Conservation (phyloP, 495 filamentous ascomycete species). For the Penicillium soppii region DNA sequence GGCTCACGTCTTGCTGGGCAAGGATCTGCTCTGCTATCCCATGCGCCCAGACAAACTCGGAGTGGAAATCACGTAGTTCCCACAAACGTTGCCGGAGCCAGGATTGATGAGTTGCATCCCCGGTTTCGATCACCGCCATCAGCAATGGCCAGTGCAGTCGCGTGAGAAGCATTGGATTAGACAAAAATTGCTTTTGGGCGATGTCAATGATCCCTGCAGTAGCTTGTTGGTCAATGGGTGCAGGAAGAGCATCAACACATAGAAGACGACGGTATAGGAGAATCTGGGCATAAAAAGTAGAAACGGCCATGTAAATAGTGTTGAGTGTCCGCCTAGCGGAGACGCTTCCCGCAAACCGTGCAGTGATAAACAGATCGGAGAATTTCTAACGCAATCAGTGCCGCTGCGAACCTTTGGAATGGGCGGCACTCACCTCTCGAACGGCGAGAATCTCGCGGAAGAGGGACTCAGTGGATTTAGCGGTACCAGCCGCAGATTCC, state of each 20-base stretch:
- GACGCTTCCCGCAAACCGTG: constrained; percentile 34
- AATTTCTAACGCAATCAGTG: constrained; percentile 29
- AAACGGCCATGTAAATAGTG: constrained; percentile 50
- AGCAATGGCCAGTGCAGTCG: constrained; percentile 48
- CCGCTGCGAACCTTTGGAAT: no score
- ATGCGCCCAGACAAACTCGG: constrained; percentile 36
- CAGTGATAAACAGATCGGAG: constrained; percentile 44
- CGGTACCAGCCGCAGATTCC: constrained; percentile 26
- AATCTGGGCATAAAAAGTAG: constrained; percentile 42
- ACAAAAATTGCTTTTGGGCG: constrained; percentile 35
- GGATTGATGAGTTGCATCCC: constrained; percentile 31
- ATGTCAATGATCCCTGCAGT: constrained; percentile 38
- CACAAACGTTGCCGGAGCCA: constrained; percentile 41
- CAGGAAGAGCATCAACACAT: constrained; percentile 18
- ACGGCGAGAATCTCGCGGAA: constrained; percentile 33
- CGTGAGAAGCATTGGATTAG: constrained; percentile 34
- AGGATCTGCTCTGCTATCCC: constrained; percentile 35
- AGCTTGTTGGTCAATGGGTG: constrained; percentile 31
- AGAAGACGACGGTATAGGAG: constrained; percentile 45
- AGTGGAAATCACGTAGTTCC: constrained; percentile 32
- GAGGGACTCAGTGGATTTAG: constrained; percentile 31
- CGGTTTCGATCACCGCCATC: constrained; percentile 46
- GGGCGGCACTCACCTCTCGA: constrained; percentile 30
- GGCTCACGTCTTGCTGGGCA: constrained; percentile 28
- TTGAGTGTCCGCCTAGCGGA: constrained; percentile 41